Evolutionary conservation across 2,329 filamentous ascomycete species (phyloP).

Genomic region (Colletotrichum australisinense): DNA sequence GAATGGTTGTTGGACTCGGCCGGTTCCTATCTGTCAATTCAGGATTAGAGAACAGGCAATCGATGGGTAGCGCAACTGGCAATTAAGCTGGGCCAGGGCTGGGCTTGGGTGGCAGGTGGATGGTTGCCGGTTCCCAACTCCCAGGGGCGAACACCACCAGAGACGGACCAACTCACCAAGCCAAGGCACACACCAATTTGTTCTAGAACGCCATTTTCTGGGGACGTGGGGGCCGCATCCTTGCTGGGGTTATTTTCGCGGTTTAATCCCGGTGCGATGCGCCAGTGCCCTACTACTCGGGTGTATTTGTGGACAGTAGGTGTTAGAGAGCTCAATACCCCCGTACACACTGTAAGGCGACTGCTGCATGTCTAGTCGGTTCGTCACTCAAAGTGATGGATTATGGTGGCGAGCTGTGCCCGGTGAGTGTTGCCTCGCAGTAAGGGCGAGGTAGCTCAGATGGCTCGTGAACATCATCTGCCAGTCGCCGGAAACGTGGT

Average conservation of each 20-base stretch:
- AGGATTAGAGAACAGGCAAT: neutral
- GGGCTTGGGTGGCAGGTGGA: constrained; percentile 9
- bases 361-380: neutral
- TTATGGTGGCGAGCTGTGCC: neutral
- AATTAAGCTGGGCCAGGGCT: constrained; percentile 9
- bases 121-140: constrained; percentile 14
- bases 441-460: constrained; percentile 1
- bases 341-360: neutral
- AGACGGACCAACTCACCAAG: neutral
- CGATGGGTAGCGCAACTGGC: constrained; percentile 1
- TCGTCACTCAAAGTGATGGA: neutral
- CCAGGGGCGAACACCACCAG: constrained; percentile 26
- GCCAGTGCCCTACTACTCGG: neutral
- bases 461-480: neutral
- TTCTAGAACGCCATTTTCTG: constrained; percentile 36
- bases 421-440: neutral
- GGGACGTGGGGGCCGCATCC: constrained; percentile 34
- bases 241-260: constrained; percentile 32
- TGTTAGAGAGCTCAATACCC: neutral
- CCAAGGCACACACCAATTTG: constrained; percentile 22
- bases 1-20: constrained; percentile 18
- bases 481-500: neutral
- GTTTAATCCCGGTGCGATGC: neutral
- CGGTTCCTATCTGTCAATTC: constrained; percentile 19
- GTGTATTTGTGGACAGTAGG: neutral